Percentiles rank a stretch among this genome's conserved stretches.
Conservation (phyloP, 768 basidiomycete species). For the Collybia sordida region DNA sequence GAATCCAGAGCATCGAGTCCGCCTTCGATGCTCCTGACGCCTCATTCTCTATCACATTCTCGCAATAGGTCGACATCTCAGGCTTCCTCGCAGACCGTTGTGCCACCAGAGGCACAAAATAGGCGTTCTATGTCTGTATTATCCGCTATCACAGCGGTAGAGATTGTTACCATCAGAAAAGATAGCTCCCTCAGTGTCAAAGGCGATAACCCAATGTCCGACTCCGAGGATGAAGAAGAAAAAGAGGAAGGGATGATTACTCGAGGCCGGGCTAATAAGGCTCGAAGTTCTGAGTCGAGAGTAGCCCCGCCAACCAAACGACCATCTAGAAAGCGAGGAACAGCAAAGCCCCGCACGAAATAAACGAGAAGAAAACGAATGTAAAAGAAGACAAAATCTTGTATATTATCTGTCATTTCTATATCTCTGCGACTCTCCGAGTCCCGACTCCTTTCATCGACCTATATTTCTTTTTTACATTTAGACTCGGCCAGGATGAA, state of each 20-base stretch:
- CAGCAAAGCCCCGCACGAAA: not conserved
- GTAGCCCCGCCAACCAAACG: not conserved
- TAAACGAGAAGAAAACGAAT: not conserved
- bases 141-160: slow-evolving; percentile 37
- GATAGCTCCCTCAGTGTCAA: slow-evolving; percentile 19
- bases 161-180: slow-evolving; percentile 8
- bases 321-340: not conserved
- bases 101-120: slow-evolving; percentile 21
- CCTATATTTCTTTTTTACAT: not conserved
- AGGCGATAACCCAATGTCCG: slow-evolving; percentile 7
- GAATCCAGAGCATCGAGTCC: slow-evolving; percentile 7
- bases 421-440: not conserved
- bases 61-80: slow-evolving; percentile 39
- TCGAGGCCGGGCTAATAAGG: slow-evolving; percentile 31
- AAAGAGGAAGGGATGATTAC: slow-evolving; percentile 35
- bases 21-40: slow-evolving; percentile 10
- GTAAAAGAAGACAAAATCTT: too few relatives aligned
- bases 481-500: slow-evolving; percentile 6
- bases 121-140: slow-evolving; percentile 38
- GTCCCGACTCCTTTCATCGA: slow-evolving; percentile 9
- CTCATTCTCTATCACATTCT: slow-evolving; percentile 22
- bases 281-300: slow-evolving; percentile 6
- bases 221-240: slow-evolving; percentile 15
- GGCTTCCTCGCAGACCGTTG: slow-evolving; percentile 34
- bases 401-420: too few relatives aligned